These are phyloP conservation scores for Solanum raphanifolium DNA, from an alignment of 257 asterid genomes.

Conservation along the genomic window DNA sequence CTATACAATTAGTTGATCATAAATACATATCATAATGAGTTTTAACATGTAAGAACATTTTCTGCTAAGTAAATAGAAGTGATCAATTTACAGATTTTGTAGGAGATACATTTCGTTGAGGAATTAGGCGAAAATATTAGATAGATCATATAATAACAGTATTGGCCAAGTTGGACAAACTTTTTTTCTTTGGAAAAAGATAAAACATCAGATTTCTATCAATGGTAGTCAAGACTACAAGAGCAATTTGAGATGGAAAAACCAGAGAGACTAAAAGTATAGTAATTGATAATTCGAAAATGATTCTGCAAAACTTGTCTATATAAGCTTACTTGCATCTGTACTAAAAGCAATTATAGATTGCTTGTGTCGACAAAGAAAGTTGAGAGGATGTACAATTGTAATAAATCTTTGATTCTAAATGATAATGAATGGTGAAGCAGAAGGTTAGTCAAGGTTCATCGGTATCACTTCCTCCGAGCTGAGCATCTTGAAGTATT, in stretches of 20 bases:
- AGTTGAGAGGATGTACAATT: slow-evolving; percentile 1
- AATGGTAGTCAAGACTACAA: not conserved
- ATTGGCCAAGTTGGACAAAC: not conserved
- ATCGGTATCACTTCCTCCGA: slow-evolving; percentile 48
- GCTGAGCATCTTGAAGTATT: slow-evolving; percentile 23
- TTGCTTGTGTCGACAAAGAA: not conserved
- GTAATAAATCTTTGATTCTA: slow-evolving; percentile 11
- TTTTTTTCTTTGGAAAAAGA: not conserved
- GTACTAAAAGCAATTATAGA: not conserved
- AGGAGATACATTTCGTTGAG: too few species aligned
- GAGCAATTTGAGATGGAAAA: not conserved
- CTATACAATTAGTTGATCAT: too few species aligned
- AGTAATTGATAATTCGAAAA: not conserved
- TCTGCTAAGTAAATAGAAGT: too few species aligned
- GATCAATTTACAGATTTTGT: too few species aligned
- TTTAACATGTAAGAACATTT: too few species aligned
- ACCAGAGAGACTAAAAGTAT: not conserved
- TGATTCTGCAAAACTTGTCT: slow-evolving; percentile 11
- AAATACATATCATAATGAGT: too few species aligned
- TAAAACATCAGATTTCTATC: not conserved
- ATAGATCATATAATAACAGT: too few species aligned
- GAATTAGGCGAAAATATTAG: too few species aligned
- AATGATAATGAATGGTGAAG: not conserved
- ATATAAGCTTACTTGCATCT: not conserved
- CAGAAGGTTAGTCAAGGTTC: slow-evolving; percentile 16